Conservation (phyloP, 1,284 basidiomycete species). For the Gymnopus androsaceus region DNA sequence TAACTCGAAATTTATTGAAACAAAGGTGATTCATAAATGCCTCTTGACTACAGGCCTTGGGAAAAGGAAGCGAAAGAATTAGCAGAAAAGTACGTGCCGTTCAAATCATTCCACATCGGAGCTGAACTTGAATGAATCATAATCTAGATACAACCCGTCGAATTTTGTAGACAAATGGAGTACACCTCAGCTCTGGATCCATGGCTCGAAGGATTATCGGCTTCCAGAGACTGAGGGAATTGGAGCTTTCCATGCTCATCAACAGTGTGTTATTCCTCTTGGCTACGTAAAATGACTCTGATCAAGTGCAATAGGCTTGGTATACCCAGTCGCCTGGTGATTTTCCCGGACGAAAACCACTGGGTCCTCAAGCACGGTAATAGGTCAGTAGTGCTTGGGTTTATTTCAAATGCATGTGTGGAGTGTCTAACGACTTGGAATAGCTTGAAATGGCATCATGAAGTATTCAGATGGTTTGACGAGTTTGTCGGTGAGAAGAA, state of each 20-base stretch:
- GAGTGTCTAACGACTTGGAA: slow-evolving; percentile 5
- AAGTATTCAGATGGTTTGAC: slow-evolving; percentile 87
- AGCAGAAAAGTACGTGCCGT: no score
- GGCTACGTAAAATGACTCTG: neutral
- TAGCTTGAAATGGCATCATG: slow-evolving; percentile 83
- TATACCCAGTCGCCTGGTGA: slow-evolving; percentile 79
- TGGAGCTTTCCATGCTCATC: slow-evolving; percentile 77
- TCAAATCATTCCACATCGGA: no score
- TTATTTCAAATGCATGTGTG: neutral
- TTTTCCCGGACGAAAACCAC: slow-evolving; percentile 94
- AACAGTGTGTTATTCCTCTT: slow-evolving; percentile 60
- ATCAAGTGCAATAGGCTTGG: slow-evolving; percentile 52
- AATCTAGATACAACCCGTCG: slow-evolving; percentile 63
- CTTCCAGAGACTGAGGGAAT: slow-evolving; percentile 84
- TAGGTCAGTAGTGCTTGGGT: slow-evolving; percentile 44
- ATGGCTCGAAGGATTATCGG: slow-evolving; percentile 86
- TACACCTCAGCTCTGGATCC: slow-evolving; percentile 83
- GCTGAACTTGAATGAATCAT: neutral
- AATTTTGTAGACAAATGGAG: slow-evolving; percentile 84
- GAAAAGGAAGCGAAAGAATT: no score
- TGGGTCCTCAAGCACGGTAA: slow-evolving; percentile 83
- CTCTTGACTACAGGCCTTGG: no score
- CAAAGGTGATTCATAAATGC: slow-evolving; percentile 32
- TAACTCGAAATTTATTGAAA: slow-evolving; percentile 53
- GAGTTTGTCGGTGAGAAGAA: slow-evolving; percentile 58